phyloP scores from a whole-genome alignment of 108 stramenopile genomes.

The Nitzschia sp. region DNA sequence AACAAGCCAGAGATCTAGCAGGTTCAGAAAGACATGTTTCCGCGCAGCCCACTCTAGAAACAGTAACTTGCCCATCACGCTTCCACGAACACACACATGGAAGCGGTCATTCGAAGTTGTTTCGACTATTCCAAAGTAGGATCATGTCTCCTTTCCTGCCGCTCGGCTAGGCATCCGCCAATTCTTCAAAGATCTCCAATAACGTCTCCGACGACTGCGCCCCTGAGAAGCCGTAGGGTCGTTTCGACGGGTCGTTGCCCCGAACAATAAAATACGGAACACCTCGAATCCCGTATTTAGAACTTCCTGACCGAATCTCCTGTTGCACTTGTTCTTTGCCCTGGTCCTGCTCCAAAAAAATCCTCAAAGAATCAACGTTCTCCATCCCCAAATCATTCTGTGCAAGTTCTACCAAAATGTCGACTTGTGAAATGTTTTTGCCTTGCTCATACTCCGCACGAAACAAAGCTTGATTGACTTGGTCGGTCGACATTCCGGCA shows the following conservation, averaged over 20 bases:
- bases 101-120: not conserved
- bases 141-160: not conserved
- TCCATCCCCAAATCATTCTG: slow-evolving; percentile 31
- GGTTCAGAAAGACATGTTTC: not conserved
- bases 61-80: not conserved
- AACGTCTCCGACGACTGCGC: slow-evolving; percentile 61
- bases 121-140: not conserved
- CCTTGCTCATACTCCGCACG: slow-evolving; percentile 71
- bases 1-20: too few relatives aligned
- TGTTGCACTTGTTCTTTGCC: slow-evolving; percentile 43
- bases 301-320: slow-evolving; percentile 58
- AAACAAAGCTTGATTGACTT: slow-evolving; percentile 61
- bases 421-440: slow-evolving; percentile 57
- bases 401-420: slow-evolving; percentile 44
- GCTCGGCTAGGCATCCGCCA: slow-evolving; percentile 27
- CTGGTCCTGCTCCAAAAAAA: slow-evolving; percentile 40
- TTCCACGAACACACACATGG: not conserved
- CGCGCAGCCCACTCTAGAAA: not conserved
- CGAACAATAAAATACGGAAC: slow-evolving; percentile 68
- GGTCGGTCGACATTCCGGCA: slow-evolving; percentile 46
- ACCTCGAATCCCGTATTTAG: slow-evolving; percentile 51
- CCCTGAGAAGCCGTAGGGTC: slow-evolving; percentile 68
- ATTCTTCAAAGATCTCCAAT: slow-evolving; percentile 57
- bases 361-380: slow-evolving; percentile 41
- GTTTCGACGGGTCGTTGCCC: not conserved